Conservation (phyloP, 257 asterid genomes). For the Coffea eugenioides region DNA sequence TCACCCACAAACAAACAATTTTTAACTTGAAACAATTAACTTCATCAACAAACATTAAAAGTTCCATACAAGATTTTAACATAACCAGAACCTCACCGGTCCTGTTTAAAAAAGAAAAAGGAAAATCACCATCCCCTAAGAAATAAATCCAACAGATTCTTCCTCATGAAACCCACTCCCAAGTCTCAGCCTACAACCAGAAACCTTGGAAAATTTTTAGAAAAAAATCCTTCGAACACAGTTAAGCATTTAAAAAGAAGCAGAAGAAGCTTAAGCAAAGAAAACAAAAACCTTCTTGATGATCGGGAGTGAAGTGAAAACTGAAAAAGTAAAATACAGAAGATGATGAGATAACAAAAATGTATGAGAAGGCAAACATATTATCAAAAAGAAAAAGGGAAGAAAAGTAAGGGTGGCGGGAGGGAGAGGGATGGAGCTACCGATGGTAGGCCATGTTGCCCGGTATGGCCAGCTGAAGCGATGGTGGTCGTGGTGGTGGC, state of each 20-base stretch:
- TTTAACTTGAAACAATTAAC: constrained; percentile 8
- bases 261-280: background rate
- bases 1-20: background rate
- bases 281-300: background rate
- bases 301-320: background rate
- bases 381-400: background rate
- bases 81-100: background rate
- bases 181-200: background rate
- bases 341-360: background rate
- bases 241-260: background rate
- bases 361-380: background rate
- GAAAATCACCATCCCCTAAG: background rate
- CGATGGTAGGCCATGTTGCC: constrained; percentile 16
- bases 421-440: constrained; percentile 19
- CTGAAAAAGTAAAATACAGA: background rate
- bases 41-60: constrained; percentile 14
- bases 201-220: background rate
- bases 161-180: background rate
- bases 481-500: background rate
- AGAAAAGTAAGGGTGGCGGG: background rate
- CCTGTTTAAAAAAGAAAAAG: too few species aligned
- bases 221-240: background rate
- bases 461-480: constrained; percentile 9
- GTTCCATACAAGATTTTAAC: background rate
- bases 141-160: constrained; percentile 7